phyloP scores from a whole-genome alignment of 805 yeast species.

The Yamadazyma philogaea region DNA sequence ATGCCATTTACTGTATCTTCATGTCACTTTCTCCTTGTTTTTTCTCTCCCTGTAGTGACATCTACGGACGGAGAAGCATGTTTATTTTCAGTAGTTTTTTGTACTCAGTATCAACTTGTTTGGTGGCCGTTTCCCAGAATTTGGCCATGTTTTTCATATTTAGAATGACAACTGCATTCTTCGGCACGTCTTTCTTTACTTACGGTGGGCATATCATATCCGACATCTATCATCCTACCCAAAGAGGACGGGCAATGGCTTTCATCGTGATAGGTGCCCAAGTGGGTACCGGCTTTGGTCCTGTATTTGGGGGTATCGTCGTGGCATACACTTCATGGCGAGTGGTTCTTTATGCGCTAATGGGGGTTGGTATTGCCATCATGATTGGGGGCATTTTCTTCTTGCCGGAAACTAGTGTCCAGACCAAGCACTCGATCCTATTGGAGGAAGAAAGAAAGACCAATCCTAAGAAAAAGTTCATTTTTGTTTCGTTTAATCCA shows the following conservation, averaged over 20 bases:
- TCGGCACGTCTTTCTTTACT: slow-evolving; percentile 55
- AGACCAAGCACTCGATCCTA: slow-evolving; percentile 26
- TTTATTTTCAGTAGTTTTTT: slow-evolving; percentile 41
- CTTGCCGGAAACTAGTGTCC: slow-evolving; percentile 45
- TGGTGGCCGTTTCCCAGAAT: slow-evolving; percentile 48
- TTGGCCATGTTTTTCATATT: slow-evolving; percentile 54
- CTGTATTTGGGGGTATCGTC: slow-evolving; percentile 51
- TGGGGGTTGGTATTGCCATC: slow-evolving; percentile 40
- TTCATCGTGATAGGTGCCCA: slow-evolving; percentile 50
- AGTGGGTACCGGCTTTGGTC: slow-evolving; percentile 52
- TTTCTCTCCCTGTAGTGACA: slow-evolving; percentile 48
- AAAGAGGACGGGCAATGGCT: slow-evolving; percentile 52
- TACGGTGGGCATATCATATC: slow-evolving; percentile 52
- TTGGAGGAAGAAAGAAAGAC: slow-evolving; percentile 18
- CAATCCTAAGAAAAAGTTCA: slow-evolving; percentile 27
- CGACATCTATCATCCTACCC: slow-evolving; percentile 48
- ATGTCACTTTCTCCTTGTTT: slow-evolving; percentile 55
- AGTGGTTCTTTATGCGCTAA: slow-evolving; percentile 49
- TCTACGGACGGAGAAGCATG: slow-evolving; percentile 48
- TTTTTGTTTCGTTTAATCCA: slow-evolving; percentile 46
- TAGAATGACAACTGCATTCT: slow-evolving; percentile 47
- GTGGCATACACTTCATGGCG: slow-evolving; percentile 53
- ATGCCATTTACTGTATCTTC: slow-evolving; percentile 47
- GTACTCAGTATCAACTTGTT: slow-evolving; percentile 18
- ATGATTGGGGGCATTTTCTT: slow-evolving; percentile 34